A percentile compares a stretch with the other conserved stretches of the same genome.
These are phyloP conservation scores for Chenopodium suecicum DNA, from an alignment of 148 eudicot genomes.

Conservation along the genomic window DNA sequence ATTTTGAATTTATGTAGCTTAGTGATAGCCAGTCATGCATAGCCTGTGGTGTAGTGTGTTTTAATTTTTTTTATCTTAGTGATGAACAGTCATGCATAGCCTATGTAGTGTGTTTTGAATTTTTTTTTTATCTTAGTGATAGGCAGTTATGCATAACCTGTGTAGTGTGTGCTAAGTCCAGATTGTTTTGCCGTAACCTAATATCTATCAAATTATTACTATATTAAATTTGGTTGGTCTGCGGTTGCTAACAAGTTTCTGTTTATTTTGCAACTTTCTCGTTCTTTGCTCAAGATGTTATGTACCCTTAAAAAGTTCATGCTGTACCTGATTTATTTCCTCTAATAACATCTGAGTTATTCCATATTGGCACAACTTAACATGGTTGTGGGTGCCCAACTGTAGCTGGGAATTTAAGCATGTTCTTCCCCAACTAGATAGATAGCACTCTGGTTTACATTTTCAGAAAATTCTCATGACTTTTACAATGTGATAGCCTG, in stretches of 20 bases:
- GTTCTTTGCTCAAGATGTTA: no score
- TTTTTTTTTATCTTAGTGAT: background rate
- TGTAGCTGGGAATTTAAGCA: background rate
- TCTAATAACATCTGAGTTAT: no score
- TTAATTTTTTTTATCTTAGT: background rate
- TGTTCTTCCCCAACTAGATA: background rate
- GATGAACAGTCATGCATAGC: background rate
- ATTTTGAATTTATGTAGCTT: background rate
- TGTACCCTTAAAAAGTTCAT: background rate
- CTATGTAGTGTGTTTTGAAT: background rate
- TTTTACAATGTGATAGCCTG: background rate
- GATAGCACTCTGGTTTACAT: background rate
- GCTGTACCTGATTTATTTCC: background rate
- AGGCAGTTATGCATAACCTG: background rate
- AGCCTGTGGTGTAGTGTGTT: background rate
- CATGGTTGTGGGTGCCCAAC: background rate
- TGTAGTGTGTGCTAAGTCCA: background rate
- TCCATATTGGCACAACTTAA: background rate
- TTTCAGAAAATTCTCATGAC: background rate
- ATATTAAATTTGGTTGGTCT: background rate
- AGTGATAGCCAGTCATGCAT: background rate
- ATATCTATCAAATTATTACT: background rate
- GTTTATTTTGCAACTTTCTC: background rate
- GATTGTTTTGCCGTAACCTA: no score
- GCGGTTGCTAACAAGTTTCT: background rate